These are phyloP conservation scores for Pachysandra terminalis DNA, from an alignment of 164 flowering plant species.

Conservation along the genomic window DNA sequence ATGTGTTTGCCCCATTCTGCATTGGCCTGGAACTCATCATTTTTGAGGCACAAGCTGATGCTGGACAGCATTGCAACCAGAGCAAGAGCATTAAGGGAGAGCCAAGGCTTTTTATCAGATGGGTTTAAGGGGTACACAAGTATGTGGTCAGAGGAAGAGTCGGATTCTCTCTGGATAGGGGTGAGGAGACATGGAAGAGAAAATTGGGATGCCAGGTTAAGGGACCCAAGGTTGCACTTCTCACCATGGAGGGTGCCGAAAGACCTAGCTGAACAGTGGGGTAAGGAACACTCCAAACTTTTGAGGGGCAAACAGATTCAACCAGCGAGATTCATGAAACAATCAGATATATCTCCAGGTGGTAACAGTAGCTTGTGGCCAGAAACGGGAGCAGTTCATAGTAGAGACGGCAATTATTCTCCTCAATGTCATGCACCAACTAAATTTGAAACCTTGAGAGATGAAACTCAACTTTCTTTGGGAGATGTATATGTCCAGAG, in stretches of 20 bases:
- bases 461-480: conserved; percentile 40
- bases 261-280: conserved; percentile 60
- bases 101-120: conserved; percentile 20
- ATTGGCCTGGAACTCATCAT: conserved; percentile 13
- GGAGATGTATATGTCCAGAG: conserved; percentile 32
- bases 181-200: conserved; percentile 65
- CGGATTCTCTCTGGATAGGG: conserved; percentile 73
- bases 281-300: conserved; percentile 40
- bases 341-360: conserved; percentile 5
- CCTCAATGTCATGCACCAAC: not conserved
- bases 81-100: conserved; percentile 27
- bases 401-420: not conserved
- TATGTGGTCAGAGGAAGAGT: conserved; percentile 64
- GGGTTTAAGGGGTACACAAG: conserved; percentile 13
- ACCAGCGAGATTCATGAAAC: conserved; percentile 7
- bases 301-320: conserved; percentile 11
- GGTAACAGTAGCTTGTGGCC: conserved; percentile 5
- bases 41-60: conserved; percentile 38
- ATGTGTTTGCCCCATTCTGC: conserved; percentile 19
- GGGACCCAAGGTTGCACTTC: conserved; percentile 55
- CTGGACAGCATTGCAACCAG: conserved; percentile 39
- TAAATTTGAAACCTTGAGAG: conserved; percentile 7
- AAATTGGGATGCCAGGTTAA: conserved; percentile 57
- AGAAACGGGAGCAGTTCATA: conserved; percentile 8
- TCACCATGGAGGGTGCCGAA: conserved; percentile 37